Percentiles rank a stretch among this genome's conserved stretches.
Evolutionary conservation across 148 eudicot species (phyloP).

Genomic region (Nyssa sinensis): DNA sequence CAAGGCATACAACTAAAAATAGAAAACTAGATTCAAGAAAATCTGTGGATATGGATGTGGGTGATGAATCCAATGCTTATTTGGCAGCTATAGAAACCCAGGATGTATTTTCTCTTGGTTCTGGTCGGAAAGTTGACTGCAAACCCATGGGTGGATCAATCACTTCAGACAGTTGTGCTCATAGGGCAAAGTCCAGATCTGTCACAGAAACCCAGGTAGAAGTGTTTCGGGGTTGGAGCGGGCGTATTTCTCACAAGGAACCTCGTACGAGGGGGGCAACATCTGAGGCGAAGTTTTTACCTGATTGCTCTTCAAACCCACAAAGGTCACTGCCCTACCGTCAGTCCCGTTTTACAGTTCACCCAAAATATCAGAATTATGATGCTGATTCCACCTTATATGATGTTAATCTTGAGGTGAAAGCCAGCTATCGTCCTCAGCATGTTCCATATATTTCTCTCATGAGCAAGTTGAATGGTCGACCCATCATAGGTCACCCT

Average conservation of each 20-base stretch:
- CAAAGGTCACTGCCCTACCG: conserved; percentile 47
- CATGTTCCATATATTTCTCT: conserved; percentile 69
- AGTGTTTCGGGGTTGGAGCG: conserved; percentile 40
- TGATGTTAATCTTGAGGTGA: conserved; percentile 57
- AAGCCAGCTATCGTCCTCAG: conserved; percentile 42
- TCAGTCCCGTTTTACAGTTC: conserved; percentile 46
- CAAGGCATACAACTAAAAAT: conserved; percentile 39
- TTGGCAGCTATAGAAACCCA: conserved; percentile 22
- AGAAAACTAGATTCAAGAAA: conserved; percentile 30
- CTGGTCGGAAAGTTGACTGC: conserved; percentile 20
- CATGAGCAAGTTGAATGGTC: conserved; percentile 58
- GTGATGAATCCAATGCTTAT: conserved; percentile 29
- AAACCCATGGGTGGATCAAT: not conserved
- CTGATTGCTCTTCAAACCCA: conserved; percentile 1
- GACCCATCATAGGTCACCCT: conserved; percentile 64
- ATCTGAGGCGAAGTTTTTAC: conserved; percentile 1
- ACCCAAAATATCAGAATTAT: conserved; percentile 38
- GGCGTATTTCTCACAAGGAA: conserved; percentile 18
- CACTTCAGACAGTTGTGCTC: not conserved
- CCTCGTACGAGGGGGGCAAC: not conserved
- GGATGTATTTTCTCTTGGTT: conserved; percentile 24
- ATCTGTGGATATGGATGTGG: conserved; percentile 22
- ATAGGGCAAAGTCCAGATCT: not conserved
- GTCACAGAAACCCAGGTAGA: conserved; percentile 10
- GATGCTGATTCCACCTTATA: conserved; percentile 29